These are phyloP conservation scores for Chaetomium globosum DNA, from an alignment of 2,329 filamentous ascomycete species.

Conservation along the genomic window DNA sequence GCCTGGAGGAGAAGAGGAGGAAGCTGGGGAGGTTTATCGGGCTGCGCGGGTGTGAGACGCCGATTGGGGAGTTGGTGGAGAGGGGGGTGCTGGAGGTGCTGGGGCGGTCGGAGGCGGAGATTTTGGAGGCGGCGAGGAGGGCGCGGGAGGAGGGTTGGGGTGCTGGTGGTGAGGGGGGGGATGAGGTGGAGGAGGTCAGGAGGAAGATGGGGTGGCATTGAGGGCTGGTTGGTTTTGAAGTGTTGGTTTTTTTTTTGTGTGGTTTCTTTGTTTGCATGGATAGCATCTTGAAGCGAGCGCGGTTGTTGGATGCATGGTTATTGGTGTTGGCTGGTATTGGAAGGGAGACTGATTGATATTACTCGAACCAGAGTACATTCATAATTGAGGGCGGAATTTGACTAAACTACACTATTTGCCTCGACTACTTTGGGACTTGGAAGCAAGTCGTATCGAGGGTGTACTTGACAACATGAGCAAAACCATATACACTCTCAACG, in stretches of 20 bases:
- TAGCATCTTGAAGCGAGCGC: background rate
- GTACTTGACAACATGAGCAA: background rate
- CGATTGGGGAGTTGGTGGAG: slow-evolving; percentile 26
- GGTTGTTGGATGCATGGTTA: background rate
- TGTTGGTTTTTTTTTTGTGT: background rate
- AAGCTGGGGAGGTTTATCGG: slow-evolving; percentile 76
- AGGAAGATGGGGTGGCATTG: slow-evolving; percentile 47
- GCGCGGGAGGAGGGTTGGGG: slow-evolving; percentile 38
- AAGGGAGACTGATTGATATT: too few relatives aligned
- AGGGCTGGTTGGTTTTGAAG: background rate
- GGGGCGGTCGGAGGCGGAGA: slow-evolving; percentile 52
- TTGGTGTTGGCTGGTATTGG: too few relatives aligned
- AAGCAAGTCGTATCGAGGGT: background rate
- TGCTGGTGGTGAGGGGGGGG: slow-evolving; percentile 33
- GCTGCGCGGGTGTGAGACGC: slow-evolving; percentile 58
- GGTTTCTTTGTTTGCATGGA: background rate
- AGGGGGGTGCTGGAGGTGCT: slow-evolving; percentile 11
- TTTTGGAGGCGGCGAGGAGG: slow-evolving; percentile 49
- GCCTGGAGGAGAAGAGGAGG: slow-evolving; percentile 68
- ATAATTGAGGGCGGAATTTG: too few relatives aligned
- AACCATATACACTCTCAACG: background rate
- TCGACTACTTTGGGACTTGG: background rate
- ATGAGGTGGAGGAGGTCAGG: too few relatives aligned
- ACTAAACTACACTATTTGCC: too few relatives aligned
- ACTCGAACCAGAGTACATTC: too few relatives aligned